Percentiles rank a stretch among this genome's conserved stretches.
Evolutionary conservation across 106 monocot species (phyloP).

Genomic region (Acorus calamus): DNA sequence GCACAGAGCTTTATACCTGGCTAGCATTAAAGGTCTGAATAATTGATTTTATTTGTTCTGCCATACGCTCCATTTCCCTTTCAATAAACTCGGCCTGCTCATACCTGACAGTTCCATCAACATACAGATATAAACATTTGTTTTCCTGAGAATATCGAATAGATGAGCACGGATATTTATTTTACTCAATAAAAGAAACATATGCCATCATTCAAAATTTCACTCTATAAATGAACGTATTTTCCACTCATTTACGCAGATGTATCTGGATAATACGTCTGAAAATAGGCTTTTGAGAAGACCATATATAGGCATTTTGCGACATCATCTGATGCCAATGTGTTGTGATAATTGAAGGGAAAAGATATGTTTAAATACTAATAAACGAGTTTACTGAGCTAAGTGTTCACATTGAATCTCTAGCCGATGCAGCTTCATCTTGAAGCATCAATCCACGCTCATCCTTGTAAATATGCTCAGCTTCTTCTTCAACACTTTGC

Average conservation of each 20-base stretch:
- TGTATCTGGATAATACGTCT: neutral
- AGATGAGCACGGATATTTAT: no score
- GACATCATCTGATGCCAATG: no score
- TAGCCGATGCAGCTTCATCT: constrained; percentile 65
- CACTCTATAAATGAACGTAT: neutral
- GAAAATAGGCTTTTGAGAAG: neutral
- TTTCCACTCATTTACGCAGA: neutral
- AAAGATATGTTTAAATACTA: no score
- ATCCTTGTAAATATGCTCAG: constrained; percentile 68
- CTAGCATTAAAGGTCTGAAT: constrained; percentile 77
- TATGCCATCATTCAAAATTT: neutral
- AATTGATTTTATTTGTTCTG: constrained; percentile 80
- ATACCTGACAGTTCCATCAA: constrained; percentile 40
- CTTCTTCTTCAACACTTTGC: constrained; percentile 88
- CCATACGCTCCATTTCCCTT: constrained; percentile 82
- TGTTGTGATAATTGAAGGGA: no score
- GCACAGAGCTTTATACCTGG: constrained; percentile 39
- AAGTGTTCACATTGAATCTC: constrained; percentile 74
- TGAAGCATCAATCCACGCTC: constrained; percentile 69
- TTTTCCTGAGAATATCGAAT: no score
- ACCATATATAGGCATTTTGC: no score
- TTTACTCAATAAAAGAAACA: neutral
- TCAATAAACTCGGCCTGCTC: constrained; percentile 80
- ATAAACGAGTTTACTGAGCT: no score
- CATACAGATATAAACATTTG: neutral